Conservation (phyloP, 148 eudicot species). For the Beta vulgaris region DNA sequence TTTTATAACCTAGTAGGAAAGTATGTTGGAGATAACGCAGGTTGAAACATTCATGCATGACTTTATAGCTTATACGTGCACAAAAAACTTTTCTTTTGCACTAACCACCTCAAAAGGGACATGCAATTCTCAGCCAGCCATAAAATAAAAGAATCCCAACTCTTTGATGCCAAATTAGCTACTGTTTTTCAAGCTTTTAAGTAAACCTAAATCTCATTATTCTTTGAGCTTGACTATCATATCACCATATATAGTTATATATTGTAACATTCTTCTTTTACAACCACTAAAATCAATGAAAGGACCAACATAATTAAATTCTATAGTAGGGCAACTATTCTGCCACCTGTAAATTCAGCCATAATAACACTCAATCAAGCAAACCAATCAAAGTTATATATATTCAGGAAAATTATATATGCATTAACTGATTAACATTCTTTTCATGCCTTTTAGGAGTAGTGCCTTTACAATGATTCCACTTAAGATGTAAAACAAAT, state of each 20-base stretch:
- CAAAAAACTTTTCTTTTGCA: too few species aligned
- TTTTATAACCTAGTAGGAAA: too few species aligned
- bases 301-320: constrained; percentile 1
- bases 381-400: background rate
- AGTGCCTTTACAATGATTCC: background rate
- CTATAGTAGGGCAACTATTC: background rate
- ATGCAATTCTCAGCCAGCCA: background rate
- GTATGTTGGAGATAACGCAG: too few species aligned
- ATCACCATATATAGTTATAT: background rate
- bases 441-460: background rate
- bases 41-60: too few species aligned
- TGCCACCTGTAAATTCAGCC: constrained; percentile 8
- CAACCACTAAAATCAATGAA: background rate
- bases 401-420: background rate
- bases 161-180: background rate
- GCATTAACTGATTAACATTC: background rate
- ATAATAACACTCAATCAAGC: background rate
- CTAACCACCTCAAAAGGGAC: background rate
- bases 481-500: background rate
- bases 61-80: too few species aligned
- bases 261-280: background rate
- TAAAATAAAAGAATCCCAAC: background rate
- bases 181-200: background rate
- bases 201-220: background rate
- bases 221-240: background rate